phyloP scores from a whole-genome alignment of 2,329 filamentous ascomycete species.

The Curvularia verruculosa region DNA sequence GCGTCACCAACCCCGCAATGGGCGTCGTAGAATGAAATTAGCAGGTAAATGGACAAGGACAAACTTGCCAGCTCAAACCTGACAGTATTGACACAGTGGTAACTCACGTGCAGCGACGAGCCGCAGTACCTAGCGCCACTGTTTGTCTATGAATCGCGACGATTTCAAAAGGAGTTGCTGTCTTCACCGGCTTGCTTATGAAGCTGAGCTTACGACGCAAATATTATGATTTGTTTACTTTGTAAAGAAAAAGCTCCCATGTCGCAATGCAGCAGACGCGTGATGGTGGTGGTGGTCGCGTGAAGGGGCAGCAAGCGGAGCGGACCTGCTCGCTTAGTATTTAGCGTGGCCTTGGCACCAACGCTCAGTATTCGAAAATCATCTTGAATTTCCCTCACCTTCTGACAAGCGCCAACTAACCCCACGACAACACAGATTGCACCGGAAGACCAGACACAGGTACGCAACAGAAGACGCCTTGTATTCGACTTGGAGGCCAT shows the following conservation, averaged over 20 bases:
- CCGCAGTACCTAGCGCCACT: neutral
- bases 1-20: neutral
- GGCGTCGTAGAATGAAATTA: neutral
- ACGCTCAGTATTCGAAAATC: conserved; percentile 15
- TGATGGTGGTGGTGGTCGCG: neutral
- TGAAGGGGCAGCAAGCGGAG: neutral
- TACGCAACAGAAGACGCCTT: conserved; percentile 30
- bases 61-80: neutral
- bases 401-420: conserved; percentile 39
- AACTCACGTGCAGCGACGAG: neutral
- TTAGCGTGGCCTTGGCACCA: conserved; percentile 19
- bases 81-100: neutral
- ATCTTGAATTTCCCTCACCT: conserved; percentile 25
- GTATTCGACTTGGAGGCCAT: conserved; percentile 12
- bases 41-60: neutral
- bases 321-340: conserved; percentile 13
- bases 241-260: neutral
- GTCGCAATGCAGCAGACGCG: neutral
- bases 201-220: too few species aligned
- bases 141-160: neutral
- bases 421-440: conserved; percentile 46
- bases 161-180: neutral
- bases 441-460: conserved; percentile 47
- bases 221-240: too few species aligned
- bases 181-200: too few species aligned